These are phyloP conservation scores for Colletotrichum liaoningense DNA, from an alignment of 2,329 filamentous ascomycete genomes.

Conservation along the genomic window DNA sequence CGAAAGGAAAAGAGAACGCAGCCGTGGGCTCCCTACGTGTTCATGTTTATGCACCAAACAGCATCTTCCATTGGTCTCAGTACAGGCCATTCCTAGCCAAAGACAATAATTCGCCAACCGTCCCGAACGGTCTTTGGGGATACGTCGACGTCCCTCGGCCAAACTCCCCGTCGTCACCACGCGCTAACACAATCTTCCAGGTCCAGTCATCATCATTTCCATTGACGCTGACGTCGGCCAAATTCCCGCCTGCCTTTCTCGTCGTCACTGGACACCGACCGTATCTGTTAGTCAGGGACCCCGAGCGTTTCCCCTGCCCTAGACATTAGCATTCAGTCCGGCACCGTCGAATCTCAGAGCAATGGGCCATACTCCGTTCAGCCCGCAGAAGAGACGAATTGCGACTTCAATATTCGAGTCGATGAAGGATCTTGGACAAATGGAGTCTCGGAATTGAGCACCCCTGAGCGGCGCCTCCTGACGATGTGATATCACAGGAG, in stretches of 20 bases:
- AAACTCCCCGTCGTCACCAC: slow-evolving; percentile 11
- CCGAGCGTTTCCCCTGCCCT: slow-evolving; percentile 1
- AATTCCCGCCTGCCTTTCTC: slow-evolving; percentile 9
- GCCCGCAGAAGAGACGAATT: not conserved
- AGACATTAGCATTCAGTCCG: not conserved
- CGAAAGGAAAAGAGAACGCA: not conserved
- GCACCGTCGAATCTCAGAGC: not conserved
- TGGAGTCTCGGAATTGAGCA: not conserved
- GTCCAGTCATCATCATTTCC: not conserved
- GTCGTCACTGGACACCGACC: not conserved
- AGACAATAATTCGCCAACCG: not conserved
- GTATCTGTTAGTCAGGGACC: slow-evolving; percentile 20
- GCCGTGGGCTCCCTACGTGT: not conserved
- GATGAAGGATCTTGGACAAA: not conserved
- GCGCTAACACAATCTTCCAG: slow-evolving; percentile 4
- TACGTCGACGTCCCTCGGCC: slow-evolving; percentile 2
- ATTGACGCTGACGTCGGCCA: slow-evolving; percentile 28
- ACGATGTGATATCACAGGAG: no score
- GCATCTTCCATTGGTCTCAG: not conserved
- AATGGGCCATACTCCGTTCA: not conserved
- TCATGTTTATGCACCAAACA: not conserved
- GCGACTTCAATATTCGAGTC: slow-evolving; percentile 5
- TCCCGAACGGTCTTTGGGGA: slow-evolving; percentile 1
- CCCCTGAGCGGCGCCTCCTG: not conserved
- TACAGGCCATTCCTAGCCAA: not conserved